Evolutionary conservation across 257 asterid genomes (phyloP).

Genomic region (Nyctanthes arbortristis): DNA sequence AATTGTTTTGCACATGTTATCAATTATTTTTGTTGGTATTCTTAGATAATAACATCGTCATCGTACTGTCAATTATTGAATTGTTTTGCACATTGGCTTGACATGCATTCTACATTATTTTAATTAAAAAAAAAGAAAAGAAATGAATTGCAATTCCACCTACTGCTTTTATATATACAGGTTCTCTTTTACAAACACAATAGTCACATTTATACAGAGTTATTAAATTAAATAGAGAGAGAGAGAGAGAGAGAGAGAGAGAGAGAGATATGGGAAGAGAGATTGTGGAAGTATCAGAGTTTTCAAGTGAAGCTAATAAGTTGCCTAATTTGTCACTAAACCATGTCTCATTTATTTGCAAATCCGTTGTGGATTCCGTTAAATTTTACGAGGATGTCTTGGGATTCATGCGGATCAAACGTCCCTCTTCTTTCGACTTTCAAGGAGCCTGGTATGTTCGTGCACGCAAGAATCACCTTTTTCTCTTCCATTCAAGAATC

Average conservation of each 20-base stretch:
- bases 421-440: constrained; percentile 83
- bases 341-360: constrained; percentile 76
- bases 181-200: neutral
- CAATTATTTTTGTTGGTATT: neutral
- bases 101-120: neutral
- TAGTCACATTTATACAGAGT: too few relatives aligned
- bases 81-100: neutral
- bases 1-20: neutral
- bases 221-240: too few relatives aligned
- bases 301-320: neutral
- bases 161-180: neutral
- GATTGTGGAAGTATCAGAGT: neutral
- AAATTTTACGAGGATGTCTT: constrained; percentile 66
- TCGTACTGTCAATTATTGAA: neutral
- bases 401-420: constrained; percentile 70
- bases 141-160: neutral
- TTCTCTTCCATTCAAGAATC: neutral
- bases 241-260: neutral
- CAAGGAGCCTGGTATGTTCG: constrained; percentile 78
- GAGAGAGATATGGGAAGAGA: neutral
- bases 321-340: constrained; percentile 60
- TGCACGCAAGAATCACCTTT: too few relatives aligned
- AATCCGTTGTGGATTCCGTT: constrained; percentile 56
- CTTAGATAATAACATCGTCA: neutral
- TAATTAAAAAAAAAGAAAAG: neutral